Conservation (phyloP, 2,329 filamentous ascomycete species). For the Xylariaceae sp. region DNA sequence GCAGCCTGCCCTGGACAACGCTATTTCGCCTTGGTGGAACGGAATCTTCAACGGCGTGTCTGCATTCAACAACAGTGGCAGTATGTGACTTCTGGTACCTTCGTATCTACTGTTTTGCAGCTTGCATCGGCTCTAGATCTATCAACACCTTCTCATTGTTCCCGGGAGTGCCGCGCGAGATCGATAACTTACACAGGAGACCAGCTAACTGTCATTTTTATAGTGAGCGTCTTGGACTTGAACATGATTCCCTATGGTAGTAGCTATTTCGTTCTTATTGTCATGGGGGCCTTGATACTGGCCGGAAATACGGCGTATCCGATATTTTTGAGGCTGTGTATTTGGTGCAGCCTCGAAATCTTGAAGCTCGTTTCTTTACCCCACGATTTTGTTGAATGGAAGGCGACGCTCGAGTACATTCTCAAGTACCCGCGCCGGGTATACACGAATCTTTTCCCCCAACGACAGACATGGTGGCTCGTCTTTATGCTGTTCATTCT, state of each 20-base stretch:
- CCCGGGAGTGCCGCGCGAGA: neutral
- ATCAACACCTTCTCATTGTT: neutral
- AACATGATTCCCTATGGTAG: constrained; percentile 69
- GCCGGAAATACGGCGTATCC: constrained; percentile 73
- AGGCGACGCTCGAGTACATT: constrained; percentile 60
- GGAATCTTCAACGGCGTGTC: constrained; percentile 72
- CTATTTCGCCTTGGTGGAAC: constrained; percentile 71
- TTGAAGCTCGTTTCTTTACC: constrained; percentile 48
- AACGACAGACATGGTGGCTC: constrained; percentile 70
- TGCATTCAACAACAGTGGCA: constrained; percentile 75
- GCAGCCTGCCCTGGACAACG: constrained; percentile 57
- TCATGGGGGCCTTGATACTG: constrained; percentile 64
- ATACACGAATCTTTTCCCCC: constrained; percentile 70
- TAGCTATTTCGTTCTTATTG: constrained; percentile 57
- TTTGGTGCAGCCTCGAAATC: constrained; percentile 59
- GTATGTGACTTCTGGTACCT: constrained; percentile 14
- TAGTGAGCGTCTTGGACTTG: constrained; percentile 67
- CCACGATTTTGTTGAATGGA: constrained; percentile 48
- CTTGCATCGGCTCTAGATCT: neutral
- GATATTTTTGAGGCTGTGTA: constrained; percentile 64
- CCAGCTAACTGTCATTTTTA: neutral
- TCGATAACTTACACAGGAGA: neutral
- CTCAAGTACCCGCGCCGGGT: constrained; percentile 63
- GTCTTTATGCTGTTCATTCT: constrained; percentile 65
- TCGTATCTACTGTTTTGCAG: neutral